Conservation (phyloP, 1,284 basidiomycete species). For the Xanthoconium separans region DNA sequence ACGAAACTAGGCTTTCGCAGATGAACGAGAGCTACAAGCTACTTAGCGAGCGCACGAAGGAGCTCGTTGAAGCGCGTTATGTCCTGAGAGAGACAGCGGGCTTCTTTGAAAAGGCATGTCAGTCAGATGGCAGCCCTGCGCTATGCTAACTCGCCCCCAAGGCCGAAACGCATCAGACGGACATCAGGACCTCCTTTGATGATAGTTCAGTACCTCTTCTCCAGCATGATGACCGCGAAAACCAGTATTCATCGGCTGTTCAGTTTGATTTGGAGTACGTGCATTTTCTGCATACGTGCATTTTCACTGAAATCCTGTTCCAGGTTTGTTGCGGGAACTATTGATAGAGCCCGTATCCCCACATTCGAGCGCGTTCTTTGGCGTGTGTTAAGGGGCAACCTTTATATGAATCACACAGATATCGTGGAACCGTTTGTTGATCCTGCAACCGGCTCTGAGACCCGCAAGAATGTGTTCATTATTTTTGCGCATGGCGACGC, state of each 20-base stretch:
- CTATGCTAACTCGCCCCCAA: conserved; percentile 32
- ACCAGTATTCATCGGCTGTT: conserved; percentile 53
- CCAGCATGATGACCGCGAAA: conserved; percentile 86
- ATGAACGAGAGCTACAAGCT: conserved; percentile 96
- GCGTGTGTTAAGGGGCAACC: conserved; percentile 96
- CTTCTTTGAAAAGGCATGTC: conserved; percentile 85
- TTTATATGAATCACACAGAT: conserved; percentile 99
- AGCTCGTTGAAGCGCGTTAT: conserved; percentile 90
- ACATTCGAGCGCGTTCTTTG: conserved; percentile 98
- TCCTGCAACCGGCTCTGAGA: conserved; percentile 76
- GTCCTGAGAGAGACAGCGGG: conserved; percentile 95
- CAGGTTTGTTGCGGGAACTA: conserved; percentile 94
- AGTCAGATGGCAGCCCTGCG: background rate
- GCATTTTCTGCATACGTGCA: background rate
- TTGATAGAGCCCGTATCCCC: conserved; percentile 88
- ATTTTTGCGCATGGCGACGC: conserved; percentile 98
- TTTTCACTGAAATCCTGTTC: conserved; percentile 1
- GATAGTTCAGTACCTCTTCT: conserved; percentile 90
- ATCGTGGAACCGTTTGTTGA: conserved; percentile 94
- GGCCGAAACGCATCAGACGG: conserved; percentile 79
- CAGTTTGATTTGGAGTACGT: conserved; percentile 87
- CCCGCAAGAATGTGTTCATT: conserved; percentile 98
- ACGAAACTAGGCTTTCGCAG: conserved; percentile 82
- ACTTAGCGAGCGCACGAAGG: conserved; percentile 82
- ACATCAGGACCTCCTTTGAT: conserved; percentile 89